phyloP scores from a whole-genome alignment of 352 stramenopile species.

The Peronospora belbahrii region DNA sequence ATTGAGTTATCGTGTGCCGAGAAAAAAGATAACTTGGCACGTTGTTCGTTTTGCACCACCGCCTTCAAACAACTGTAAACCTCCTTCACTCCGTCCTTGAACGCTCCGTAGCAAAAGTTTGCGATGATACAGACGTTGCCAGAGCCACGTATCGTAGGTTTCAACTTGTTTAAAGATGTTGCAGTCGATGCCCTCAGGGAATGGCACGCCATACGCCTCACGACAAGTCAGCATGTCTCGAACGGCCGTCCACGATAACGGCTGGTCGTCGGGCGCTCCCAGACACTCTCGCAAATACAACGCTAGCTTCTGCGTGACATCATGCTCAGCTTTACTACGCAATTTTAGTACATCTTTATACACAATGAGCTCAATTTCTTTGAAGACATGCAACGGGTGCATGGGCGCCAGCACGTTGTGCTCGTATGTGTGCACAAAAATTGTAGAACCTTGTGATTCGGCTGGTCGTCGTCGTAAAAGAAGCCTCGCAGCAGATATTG shows the following conservation, averaged over 20 bases:
- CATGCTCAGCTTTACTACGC: constrained; percentile 21
- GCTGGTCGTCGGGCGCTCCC: constrained; percentile 34
- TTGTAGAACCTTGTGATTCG: constrained; percentile 11
- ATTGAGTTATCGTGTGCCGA: constrained; percentile 80
- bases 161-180: constrained; percentile 51
- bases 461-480: constrained; percentile 31
- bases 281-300: constrained; percentile 36
- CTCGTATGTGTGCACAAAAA: constrained; percentile 59
- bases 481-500: constrained; percentile 68
- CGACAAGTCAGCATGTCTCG: constrained; percentile 63
- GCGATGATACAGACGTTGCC: constrained; percentile 64
- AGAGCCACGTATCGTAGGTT: constrained; percentile 75
- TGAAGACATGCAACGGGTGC: constrained; percentile 60
- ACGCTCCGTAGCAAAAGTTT: constrained; percentile 55
- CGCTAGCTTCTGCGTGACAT: constrained; percentile 28
- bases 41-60: constrained; percentile 30
- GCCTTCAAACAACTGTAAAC: constrained; percentile 47
- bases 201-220: constrained; percentile 45
- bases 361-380: constrained; percentile 62
- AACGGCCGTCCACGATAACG: constrained; percentile 66
- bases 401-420: constrained; percentile 54
- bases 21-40: constrained; percentile 67
- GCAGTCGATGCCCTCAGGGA: constrained; percentile 59
- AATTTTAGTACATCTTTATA: constrained; percentile 39
- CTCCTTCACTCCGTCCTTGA: constrained; percentile 52